Conservation (phyloP, 2,329 filamentous ascomycete species). For the Paraphaeosphaeria minitans region DNA sequence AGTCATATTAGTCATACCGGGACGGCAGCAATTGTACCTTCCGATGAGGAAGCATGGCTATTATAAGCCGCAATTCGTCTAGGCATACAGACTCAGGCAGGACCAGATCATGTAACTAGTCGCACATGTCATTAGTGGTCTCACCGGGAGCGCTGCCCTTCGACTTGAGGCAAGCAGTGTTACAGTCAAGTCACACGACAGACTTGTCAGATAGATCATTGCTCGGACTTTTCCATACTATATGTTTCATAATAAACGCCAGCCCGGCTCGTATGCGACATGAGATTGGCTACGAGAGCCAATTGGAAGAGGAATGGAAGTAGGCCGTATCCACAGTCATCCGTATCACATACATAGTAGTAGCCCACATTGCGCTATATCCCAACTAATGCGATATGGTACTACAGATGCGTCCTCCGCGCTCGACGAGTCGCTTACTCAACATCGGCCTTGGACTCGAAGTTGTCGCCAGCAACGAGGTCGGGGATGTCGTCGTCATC, state of each 20-base stretch:
- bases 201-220: slow-evolving; percentile 8
- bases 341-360: slow-evolving; percentile 32
- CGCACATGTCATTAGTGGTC: neutral
- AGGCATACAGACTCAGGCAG: neutral
- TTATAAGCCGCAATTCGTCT: neutral
- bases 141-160: neutral
- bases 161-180: neutral
- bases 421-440: slow-evolving; percentile 63
- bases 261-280: slow-evolving; percentile 38
- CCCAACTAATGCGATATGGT: slow-evolving; percentile 24
- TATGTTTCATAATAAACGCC: slow-evolving; percentile 44
- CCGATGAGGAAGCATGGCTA: neutral
- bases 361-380: slow-evolving; percentile 19
- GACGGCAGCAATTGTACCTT: neutral
- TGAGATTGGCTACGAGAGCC: slow-evolving; percentile 37
- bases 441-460: slow-evolving; percentile 85
- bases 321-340: slow-evolving; percentile 21
- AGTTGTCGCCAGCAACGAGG: slow-evolving; percentile 95
- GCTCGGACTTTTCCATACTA: slow-evolving; percentile 44
- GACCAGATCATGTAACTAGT: neutral
- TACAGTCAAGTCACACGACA: neutral
- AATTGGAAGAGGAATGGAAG: slow-evolving; percentile 25
- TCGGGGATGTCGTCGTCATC: slow-evolving; percentile 89
- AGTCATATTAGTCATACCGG: neutral
- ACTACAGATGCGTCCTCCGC: slow-evolving; percentile 24